Conservation (phyloP, 768 basidiomycete species). For the Daedaleopsis nitida region DNA sequence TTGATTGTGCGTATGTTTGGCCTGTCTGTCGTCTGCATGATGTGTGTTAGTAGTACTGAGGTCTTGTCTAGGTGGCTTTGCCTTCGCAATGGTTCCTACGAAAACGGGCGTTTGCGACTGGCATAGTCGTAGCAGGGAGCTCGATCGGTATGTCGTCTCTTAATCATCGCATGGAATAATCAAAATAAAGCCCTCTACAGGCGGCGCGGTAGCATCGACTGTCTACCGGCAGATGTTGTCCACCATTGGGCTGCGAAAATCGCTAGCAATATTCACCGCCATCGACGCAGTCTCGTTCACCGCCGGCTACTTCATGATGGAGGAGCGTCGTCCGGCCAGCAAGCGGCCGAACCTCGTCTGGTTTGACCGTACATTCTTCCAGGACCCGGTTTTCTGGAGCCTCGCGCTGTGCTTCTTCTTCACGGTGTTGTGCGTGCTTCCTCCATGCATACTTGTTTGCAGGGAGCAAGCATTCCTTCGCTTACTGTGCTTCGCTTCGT, state of each 20-base stretch:
- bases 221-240: conserved; percentile 25
- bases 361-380: conserved; percentile 25
- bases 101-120: conserved; percentile 19
- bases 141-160: conserved; percentile 15
- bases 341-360: conserved; percentile 17
- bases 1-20: conserved; percentile 12
- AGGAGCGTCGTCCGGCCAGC: conserved; percentile 28
- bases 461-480: too few relatives aligned
- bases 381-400: conserved; percentile 35
- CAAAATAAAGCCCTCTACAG: neutral
- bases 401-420: conserved; percentile 35
- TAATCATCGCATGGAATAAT: too few relatives aligned
- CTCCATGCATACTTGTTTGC: neutral
- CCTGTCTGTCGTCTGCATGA: too few relatives aligned
- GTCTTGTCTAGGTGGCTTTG: conserved; percentile 13
- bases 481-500: neutral
- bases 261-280: conserved; percentile 34
- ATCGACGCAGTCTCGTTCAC: conserved; percentile 30
- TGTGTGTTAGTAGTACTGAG: neutral
- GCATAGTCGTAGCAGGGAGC: conserved; percentile 23
- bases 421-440: conserved; percentile 19
- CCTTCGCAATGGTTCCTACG: conserved; percentile 26
- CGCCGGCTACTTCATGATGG: conserved; percentile 34
- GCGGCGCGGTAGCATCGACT: conserved; percentile 20
- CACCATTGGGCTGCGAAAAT: conserved; percentile 33